Conservation (phyloP, 2,329 filamentous ascomycete genomes). For the Fusarium sp. region DNA sequence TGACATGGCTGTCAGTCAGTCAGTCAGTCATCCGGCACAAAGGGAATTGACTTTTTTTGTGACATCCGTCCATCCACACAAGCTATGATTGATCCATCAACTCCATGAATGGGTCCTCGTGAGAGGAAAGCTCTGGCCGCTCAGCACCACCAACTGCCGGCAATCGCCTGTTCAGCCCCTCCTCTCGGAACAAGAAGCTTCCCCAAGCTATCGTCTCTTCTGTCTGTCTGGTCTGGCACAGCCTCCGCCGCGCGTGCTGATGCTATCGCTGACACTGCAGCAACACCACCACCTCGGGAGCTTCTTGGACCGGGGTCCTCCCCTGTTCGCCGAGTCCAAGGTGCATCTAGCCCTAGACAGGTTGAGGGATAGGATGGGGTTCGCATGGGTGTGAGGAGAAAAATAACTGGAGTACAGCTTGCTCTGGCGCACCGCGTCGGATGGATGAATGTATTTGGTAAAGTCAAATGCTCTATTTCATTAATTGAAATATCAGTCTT, state of each 20-base stretch:
- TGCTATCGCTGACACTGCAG: conserved; percentile 42
- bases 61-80: conserved; percentile 9
- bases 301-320: conserved; percentile 29
- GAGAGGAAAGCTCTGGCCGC: conserved; percentile 15
- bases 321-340: conserved; percentile 30
- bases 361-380: conserved; percentile 9
- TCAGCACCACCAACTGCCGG: conserved; percentile 37
- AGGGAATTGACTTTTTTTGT: conserved; percentile 29
- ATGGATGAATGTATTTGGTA: neutral
- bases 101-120: conserved; percentile 6
- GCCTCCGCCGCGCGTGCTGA: conserved; percentile 42
- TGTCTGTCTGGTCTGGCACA: conserved; percentile 25
- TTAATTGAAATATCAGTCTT: neutral
- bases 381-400: neutral
- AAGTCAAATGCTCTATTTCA: neutral
- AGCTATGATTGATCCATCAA: conserved; percentile 5
- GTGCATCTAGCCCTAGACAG: conserved; percentile 16
- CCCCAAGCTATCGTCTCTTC: conserved; percentile 20
- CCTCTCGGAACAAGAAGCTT: conserved; percentile 43
- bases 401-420: neutral
- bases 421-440: neutral
- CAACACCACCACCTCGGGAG: conserved; percentile 26
- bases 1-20: conserved; percentile 8
- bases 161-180: conserved; percentile 34
- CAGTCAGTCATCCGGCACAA: conserved; percentile 12